Evolutionary conservation across 176 grass and related monocot genomes (phyloP), one percentile per base, ranked within the genome.

Genomic region (Carex scoparia): DNA sequence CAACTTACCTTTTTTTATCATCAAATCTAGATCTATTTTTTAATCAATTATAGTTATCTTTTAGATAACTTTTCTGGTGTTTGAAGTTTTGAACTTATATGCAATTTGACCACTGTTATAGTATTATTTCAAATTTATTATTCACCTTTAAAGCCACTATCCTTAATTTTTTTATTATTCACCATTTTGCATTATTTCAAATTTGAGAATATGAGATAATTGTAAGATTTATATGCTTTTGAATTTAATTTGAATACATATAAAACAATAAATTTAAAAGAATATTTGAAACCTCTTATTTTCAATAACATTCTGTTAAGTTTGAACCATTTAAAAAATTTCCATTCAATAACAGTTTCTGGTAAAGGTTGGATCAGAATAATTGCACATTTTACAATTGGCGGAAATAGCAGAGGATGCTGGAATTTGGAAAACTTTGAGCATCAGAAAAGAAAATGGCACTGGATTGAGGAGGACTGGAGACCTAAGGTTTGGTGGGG

Each of bases 401-500:
- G 16, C 1, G 6, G 61, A 70, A 59, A 85, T 46, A 85, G 10
- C 69, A 85, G 84, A 62, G 16, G 31, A 54, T 53, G 23, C 40
- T 16, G 10, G 3, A 10, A 38, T n/a, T 16, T 10, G 11, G 35
- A 54, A 76, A 66, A 30, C 84, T 86, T 86, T 31, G 63, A 69
- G 44, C 28, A 66, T 40, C 54, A 53, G 84, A 58, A 86, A 86
- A 86, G 56, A 60, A 80, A 82, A 67, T 82, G 80, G 44, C 9
- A 53, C 10, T 73, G 65, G 33, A 86, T 14, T 38, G 84, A 86
- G 48, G 38, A 79, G 5, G 84, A 86, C 84, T 31, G 44, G 58
- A 67, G 84, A 86, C 60, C 84, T 80, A 86, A 85, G 60, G 16
- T 82, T 82, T 64, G 80, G 80, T 82, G 80, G 61, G 31, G 38